These are phyloP conservation scores for Brassica cretica DNA, from an alignment of 345 rosid genomes.

Conservation along the genomic window DNA sequence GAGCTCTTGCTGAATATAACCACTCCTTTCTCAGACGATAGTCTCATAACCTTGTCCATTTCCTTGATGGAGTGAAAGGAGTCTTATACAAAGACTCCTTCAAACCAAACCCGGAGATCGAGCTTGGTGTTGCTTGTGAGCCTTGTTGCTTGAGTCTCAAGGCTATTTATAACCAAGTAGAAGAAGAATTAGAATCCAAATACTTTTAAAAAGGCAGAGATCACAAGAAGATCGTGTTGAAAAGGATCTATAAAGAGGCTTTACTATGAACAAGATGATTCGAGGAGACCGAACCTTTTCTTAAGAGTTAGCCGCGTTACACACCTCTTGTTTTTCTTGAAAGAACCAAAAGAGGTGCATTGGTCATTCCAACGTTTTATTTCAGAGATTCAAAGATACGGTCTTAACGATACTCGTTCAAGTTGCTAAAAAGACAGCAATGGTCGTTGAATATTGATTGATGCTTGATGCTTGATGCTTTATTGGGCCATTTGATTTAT, in stretches of 20 bases:
- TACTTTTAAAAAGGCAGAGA: neutral
- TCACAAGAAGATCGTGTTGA: neutral
- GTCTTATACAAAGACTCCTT: neutral
- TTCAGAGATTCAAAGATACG: neutral
- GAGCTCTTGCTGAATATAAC: constrained; percentile 83
- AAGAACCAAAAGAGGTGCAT: neutral
- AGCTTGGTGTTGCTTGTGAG: constrained; percentile 1
- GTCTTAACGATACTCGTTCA: neutral
- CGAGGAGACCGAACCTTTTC: neutral
- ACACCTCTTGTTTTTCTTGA: neutral
- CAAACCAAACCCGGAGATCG: neutral
- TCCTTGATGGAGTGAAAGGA: neutral
- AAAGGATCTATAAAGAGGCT: neutral
- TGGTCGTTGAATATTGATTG: neutral
- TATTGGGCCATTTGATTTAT: neutral
- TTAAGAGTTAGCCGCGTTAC: neutral
- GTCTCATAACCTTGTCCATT: constrained; percentile 50
- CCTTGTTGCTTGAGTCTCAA: neutral
- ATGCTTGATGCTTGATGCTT: neutral
- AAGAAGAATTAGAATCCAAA: neutral
- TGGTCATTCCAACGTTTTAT: neutral
- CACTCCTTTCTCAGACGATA: constrained; percentile 62
- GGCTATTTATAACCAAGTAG: neutral
- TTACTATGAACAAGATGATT: neutral
- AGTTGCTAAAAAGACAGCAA: neutral